phyloP scores from a whole-genome alignment of 352 stramenopile species.

The Globisporangium canariense region DNA sequence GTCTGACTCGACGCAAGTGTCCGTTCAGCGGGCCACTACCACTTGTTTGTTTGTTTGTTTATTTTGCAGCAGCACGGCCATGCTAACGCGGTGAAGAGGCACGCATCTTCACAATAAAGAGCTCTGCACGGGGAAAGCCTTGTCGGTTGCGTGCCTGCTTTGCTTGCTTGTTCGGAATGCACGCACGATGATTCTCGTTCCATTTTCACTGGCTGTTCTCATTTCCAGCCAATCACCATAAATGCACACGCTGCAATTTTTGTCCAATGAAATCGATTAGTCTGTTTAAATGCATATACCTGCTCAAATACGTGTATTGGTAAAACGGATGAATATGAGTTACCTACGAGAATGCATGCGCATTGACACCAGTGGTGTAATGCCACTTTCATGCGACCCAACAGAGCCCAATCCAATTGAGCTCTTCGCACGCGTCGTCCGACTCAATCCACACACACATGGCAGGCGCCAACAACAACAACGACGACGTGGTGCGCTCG shows the following conservation, averaged over 20 bases:
- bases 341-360: not conserved
- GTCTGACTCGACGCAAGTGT: conserved; percentile 1
- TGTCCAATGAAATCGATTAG: not conserved
- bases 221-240: not conserved
- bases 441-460: conserved; percentile 19
- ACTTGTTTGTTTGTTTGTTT: not conserved
- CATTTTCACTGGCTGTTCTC: not conserved
- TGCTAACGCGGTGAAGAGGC: no score
- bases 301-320: not conserved
- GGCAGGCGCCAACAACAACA: conserved; percentile 36
- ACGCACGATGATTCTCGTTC: no score
- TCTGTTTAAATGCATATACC: not conserved
- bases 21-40: not conserved
- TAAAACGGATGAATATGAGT: not conserved
- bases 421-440: not conserved
- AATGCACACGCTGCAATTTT: not conserved
- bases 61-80: no score
- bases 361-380: conserved; percentile 12
- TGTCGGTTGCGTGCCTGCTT: no score
- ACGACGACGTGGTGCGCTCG: conserved; percentile 49
- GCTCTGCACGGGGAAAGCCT: no score
- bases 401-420: not conserved
- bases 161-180: no score
- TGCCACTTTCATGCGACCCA: conserved; percentile 1
- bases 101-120: no score